Percentiles rank a stretch among this genome's conserved stretches.
These are phyloP conservation scores for Magnaporthiopsis incrustans DNA, from an alignment of 2,329 filamentous ascomycete species.

Conservation along the genomic window DNA sequence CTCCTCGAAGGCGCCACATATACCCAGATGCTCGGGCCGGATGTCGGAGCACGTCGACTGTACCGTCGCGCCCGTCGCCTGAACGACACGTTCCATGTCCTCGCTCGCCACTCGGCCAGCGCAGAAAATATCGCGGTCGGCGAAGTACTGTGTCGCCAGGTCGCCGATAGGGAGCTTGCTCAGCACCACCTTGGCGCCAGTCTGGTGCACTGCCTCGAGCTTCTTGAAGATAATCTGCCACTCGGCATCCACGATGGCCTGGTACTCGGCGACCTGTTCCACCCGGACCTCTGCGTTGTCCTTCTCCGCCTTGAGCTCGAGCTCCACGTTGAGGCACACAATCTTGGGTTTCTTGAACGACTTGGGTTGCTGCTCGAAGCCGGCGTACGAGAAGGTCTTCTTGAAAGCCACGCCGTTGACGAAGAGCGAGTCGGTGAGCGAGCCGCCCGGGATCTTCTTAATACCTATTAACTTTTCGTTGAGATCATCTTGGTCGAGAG, in stretches of 20 bases:
- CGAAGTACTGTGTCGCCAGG: slow-evolving; percentile 94
- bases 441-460: slow-evolving; percentile 97
- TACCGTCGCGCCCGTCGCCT: slow-evolving; percentile 83
- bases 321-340: slow-evolving; percentile 92
- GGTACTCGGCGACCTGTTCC: slow-evolving; percentile 97
- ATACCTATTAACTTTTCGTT: slow-evolving; percentile 97
- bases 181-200: slow-evolving; percentile 87
- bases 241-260: slow-evolving; percentile 97
- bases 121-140: slow-evolving; percentile 96
- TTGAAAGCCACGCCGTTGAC: slow-evolving; percentile 98
- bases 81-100: slow-evolving; percentile 92
- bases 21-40: slow-evolving; percentile 77
- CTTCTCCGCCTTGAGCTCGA: slow-evolving; percentile 98
- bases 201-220: slow-evolving; percentile 88
- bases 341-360: slow-evolving; percentile 91
- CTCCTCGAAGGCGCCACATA: slow-evolving; percentile 87
- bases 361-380: slow-evolving; percentile 99
- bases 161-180: slow-evolving; percentile 97
- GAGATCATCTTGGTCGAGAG: slow-evolving; percentile 91
- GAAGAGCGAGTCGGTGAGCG: slow-evolving; percentile 90
- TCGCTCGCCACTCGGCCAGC: slow-evolving; percentile 85
- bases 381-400: slow-evolving; percentile 98
- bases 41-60: slow-evolving; percentile 98
- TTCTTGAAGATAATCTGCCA: slow-evolving; percentile 99
- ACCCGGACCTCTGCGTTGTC: slow-evolving; percentile 98